Conservation (phyloP, 345 rosid species). For the Lepidium aucheri region DNA sequence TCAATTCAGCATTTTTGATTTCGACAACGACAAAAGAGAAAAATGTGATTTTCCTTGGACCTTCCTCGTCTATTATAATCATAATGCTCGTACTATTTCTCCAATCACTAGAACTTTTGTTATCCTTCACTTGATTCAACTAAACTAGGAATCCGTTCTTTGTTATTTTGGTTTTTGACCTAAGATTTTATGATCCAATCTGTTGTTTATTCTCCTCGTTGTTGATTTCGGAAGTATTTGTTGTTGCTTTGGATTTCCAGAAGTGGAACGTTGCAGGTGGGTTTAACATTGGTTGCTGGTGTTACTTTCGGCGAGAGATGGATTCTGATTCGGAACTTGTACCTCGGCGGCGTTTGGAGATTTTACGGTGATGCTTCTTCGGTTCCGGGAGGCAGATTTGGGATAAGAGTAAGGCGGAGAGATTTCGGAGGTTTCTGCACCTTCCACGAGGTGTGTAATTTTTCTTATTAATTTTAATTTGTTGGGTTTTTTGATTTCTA, state of each 20-base stretch:
- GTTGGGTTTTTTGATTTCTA: background rate
- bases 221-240: background rate
- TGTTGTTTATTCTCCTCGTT: constrained; percentile 2
- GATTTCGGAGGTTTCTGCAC: constrained; percentile 32
- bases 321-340: constrained; percentile 1
- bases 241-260: constrained; percentile 3
- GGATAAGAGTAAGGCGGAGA: constrained; percentile 19
- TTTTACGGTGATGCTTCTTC: constrained; percentile 5
- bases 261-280: background rate
- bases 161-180: constrained; percentile 2
- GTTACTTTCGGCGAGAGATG: background rate
- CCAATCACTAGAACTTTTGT: background rate
- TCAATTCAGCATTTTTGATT: constrained; percentile 5
- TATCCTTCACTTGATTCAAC: background rate
- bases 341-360: constrained; percentile 4
- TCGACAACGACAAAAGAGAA: background rate
- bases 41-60: background rate
- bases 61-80: background rate
- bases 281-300: background rate
- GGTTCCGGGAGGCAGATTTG: constrained; percentile 1
- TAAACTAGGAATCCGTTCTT: background rate
- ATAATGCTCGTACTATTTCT: background rate
- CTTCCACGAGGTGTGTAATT: constrained; percentile 26
- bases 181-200: constrained; percentile 11
- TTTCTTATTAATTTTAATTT: background rate